A percentile compares a stretch with the other conserved stretches of the same genome.
Conservation (phyloP, 2,329 filamentous ascomycete species). For the Fusarium nygamai region DNA sequence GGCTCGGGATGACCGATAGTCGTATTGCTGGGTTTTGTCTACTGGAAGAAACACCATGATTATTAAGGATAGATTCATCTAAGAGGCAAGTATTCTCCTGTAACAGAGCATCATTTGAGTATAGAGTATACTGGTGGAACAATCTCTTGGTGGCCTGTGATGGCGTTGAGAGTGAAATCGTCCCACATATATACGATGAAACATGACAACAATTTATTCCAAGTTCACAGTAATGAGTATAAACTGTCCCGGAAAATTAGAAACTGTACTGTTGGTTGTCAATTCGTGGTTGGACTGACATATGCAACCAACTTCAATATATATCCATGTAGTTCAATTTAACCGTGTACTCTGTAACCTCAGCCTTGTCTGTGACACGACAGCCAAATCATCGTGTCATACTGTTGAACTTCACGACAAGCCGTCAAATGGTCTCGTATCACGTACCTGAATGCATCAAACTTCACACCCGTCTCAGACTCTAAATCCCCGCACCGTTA, state of each 20-base stretch:
- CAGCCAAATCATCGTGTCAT: background rate
- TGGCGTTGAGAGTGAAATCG: background rate
- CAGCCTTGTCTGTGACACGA: background rate
- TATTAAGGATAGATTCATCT: background rate
- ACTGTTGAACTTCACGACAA: background rate
- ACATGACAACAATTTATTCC: background rate
- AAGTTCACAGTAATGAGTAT: background rate
- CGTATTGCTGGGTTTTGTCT: conserved; percentile 9
- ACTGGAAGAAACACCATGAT: background rate
- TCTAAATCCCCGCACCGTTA: background rate
- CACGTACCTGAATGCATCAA: conserved; percentile 4
- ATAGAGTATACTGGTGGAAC: background rate
- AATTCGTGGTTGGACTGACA: background rate
- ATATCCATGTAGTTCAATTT: background rate
- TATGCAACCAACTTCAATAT: background rate
- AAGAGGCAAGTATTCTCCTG: background rate
- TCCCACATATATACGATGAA: background rate
- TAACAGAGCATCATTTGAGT: background rate
- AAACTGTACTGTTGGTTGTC: background rate
- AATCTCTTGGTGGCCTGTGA: background rate
- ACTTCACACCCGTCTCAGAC: conserved; percentile 24
- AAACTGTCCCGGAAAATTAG: background rate
- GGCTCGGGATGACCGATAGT: conserved; percentile 9
- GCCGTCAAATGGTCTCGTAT: background rate
- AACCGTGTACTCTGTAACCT: background rate